phyloP scores from a whole-genome alignment of 208 protist genomes.

The Acanthamoeba royreba region DNA sequence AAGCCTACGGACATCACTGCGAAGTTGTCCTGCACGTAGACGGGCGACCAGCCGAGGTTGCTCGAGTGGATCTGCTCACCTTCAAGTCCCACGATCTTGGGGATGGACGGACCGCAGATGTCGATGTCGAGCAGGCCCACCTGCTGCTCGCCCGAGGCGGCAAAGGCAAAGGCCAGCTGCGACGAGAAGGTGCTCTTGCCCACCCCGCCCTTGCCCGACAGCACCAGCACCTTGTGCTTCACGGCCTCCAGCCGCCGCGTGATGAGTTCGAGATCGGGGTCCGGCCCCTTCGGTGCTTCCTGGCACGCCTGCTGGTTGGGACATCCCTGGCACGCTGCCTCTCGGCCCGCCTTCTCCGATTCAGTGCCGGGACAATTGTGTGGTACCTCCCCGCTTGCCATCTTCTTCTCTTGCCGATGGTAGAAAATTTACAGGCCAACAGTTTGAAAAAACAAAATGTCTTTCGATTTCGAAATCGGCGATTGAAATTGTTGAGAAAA shows the following conservation, averaged over 20 bases:
- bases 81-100: constrained; percentile 95
- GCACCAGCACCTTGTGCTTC: constrained; percentile 96
- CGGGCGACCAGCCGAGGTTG: constrained; percentile 90
- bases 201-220: constrained; percentile 99
- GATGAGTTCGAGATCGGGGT: constrained; percentile 75
- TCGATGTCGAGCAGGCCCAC: constrained; percentile 99
- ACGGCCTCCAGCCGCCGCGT: constrained; percentile 80
- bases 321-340: constrained; percentile 94
- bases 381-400: neutral
- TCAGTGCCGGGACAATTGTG: constrained; percentile 92
- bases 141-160: constrained; percentile 74
- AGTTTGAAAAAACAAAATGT: too few species aligned
- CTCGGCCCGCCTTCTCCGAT: constrained; percentile 91
- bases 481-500: too few species aligned
- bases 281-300: constrained; percentile 87
- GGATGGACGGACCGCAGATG: constrained; percentile 97
- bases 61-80: constrained; percentile 76
- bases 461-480: too few species aligned
- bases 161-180: constrained; percentile 93
- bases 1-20: constrained; percentile 98
- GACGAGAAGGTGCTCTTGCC: constrained; percentile 97
- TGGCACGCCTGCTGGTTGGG: constrained; percentile 96
- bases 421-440: too few species aligned
- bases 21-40: constrained; percentile 95
- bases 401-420: neutral